Evolutionary conservation across 352 stramenopile species (phyloP), one percentile per base, ranked within the genome.

Genomic region (Pelagophyceae sp.): DNA sequence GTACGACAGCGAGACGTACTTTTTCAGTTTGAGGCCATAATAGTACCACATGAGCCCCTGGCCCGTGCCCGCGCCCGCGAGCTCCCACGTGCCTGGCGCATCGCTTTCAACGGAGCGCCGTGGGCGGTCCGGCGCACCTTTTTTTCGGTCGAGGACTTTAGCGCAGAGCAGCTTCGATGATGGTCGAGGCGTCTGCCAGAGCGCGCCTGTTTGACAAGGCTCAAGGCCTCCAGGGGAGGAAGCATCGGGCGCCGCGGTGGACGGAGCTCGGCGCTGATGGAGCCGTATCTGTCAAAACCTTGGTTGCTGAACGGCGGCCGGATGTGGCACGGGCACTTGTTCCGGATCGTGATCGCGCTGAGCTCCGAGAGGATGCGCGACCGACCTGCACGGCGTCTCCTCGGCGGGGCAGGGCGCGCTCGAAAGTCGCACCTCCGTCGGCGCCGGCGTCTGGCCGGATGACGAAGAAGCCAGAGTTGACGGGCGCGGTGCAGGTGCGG

Each of bases 31-130:
- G 35, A 74, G 67, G 1, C 35, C 67, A 27, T 58, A 74, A n/a
- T 74, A 74, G 38, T 74, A 74, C 67, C 67, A 74, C 67, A 74
- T 74, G 35, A 74, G 38, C 11, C 67, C 67, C 29, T 74, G 67
- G 25, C 67, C 67, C 20, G 67, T 74, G 35, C 67, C 67, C 2
- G 67, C 33, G 2, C 67, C 67, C 0, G 67, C 67, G 38, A 74
- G 38, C 5, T 74, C 38, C 67, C 67, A 74, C 15, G 67, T 74
- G 1, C 67, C 17, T 67, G 15, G 6, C 15, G 11, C 15, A n/a
- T n/a, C n/a, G n/a, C n/a, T n/a, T n/a, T n/a, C n/a, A n/a, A n/a
- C n/a, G n/a, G n/a, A n/a, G n/a, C n/a, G n/a, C n/a, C n/a, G n/a
- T n/a, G n/a, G n/a, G n/a, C n/a, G n/a, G n/a, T n/a, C n/a, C n/a